These are phyloP conservation scores for Wickerhamiella domercqiae DNA, from an alignment of 805 yeast species.

Conservation along the genomic window DNA sequence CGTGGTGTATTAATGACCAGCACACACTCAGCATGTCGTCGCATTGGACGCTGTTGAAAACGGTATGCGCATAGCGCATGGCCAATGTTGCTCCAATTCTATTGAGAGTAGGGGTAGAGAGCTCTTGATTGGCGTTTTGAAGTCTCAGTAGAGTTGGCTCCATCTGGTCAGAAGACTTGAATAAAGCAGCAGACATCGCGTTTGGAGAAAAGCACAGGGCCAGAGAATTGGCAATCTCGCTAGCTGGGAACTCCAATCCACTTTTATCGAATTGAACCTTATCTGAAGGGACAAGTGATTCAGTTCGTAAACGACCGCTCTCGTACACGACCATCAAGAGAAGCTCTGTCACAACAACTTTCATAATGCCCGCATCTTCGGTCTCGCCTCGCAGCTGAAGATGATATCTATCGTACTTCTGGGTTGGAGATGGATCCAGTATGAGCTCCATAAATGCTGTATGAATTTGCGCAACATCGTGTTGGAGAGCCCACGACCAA, in stretches of 20 bases:
- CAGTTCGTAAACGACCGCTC: slow-evolving; percentile 15
- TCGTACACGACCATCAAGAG: slow-evolving; percentile 13
- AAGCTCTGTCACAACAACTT: slow-evolving; percentile 11
- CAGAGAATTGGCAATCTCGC: slow-evolving; percentile 6
- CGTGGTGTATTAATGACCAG: slow-evolving; percentile 31
- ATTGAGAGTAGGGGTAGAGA: background rate
- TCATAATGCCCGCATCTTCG: slow-evolving; percentile 6
- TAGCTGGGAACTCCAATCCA: slow-evolving; percentile 7
- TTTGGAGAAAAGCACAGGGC: slow-evolving; percentile 24
- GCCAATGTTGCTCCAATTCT: slow-evolving; percentile 42
- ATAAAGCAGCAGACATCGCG: slow-evolving; percentile 7
- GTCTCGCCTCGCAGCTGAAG: slow-evolving; percentile 1
- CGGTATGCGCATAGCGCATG: slow-evolving; percentile 49
- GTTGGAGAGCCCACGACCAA: slow-evolving; percentile 4
- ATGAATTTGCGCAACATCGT: slow-evolving; percentile 10
- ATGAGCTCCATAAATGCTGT: slow-evolving; percentile 14
- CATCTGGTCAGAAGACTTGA: background rate
- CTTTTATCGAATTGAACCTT: slow-evolving; percentile 7
- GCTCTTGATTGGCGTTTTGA: background rate
- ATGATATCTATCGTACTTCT: slow-evolving; percentile 5
- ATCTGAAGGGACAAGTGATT: slow-evolving; percentile 11
- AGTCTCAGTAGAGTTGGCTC: background rate
- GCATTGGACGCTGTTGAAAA: slow-evolving; percentile 47
- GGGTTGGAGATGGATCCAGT: slow-evolving; percentile 5
- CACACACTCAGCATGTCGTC: slow-evolving; percentile 56